These are phyloP conservation scores for Cryptosporidium sp. DNA, from an alignment of 169 alveolate genomes.

Conservation along the genomic window DNA sequence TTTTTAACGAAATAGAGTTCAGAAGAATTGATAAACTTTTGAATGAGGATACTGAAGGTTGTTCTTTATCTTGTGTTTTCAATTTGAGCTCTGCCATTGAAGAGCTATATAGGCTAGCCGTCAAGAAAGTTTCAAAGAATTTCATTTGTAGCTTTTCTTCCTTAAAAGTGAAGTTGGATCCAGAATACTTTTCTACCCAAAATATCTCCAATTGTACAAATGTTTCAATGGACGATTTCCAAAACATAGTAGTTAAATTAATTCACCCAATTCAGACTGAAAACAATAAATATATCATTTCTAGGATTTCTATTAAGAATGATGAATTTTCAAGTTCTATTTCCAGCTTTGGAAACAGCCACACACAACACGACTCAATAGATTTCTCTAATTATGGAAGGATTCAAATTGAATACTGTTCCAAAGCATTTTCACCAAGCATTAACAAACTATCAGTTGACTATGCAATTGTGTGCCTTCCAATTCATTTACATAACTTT, in stretches of 20 bases:
- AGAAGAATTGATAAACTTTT: constrained; percentile 21
- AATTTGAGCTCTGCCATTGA: not conserved
- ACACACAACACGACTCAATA: not conserved
- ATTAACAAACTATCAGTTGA: not conserved
- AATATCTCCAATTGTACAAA: not conserved
- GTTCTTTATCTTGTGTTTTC: not conserved
- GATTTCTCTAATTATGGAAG: not conserved
- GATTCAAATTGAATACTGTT: constrained; percentile 1
- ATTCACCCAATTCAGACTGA: not conserved
- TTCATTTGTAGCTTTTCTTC: constrained; percentile 1
- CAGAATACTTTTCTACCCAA: not conserved
- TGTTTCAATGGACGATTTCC: constrained; percentile 13
- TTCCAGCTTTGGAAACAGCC: not conserved
- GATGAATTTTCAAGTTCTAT: not conserved
- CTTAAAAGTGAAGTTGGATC: not conserved
- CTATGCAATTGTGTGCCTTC: not conserved
- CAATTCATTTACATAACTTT: not conserved
- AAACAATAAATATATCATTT: not conserved
- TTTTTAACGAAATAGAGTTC: constrained; percentile 22
- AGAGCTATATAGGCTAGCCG: constrained; percentile 10
- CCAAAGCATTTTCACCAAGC: not conserved
- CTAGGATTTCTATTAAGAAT: not conserved
- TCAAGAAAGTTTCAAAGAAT: constrained; percentile 8
- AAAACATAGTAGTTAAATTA: not conserved
- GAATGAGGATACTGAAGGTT: constrained; percentile 8